A percentile compares a stretch with the other conserved stretches of the same genome.
Conservation (phyloP, 202 grass and related monocot species). For the Carex sylvatica region DNA sequence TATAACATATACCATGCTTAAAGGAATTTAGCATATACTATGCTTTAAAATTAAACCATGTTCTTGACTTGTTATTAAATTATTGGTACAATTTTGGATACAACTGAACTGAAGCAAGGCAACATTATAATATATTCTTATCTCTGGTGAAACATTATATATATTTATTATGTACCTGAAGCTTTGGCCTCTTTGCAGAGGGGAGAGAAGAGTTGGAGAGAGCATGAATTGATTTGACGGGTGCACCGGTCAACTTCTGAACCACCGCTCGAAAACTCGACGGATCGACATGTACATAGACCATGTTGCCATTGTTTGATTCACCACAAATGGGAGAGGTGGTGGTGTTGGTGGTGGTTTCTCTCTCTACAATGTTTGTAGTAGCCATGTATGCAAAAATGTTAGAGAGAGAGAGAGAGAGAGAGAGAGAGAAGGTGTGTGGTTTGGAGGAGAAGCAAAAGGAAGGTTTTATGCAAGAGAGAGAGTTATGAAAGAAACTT, state of each 20-base stretch:
- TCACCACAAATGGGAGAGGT: not conserved
- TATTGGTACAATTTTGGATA: not conserved
- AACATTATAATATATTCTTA: not conserved
- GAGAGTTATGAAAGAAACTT: slow-evolving; percentile 2
- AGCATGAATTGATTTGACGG: not conserved
- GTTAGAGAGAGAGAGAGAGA: not conserved
- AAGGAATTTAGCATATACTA: not conserved
- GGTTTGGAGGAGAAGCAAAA: not conserved
- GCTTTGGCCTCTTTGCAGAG: slow-evolving; percentile 47
- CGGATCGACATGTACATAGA: slow-evolving; percentile 66
- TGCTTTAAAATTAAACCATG: too few species aligned
- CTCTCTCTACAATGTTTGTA: slow-evolving; percentile 31
- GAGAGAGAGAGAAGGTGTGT: not conserved
- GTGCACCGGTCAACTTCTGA: slow-evolving; percentile 63
- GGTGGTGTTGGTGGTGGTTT: not conserved
- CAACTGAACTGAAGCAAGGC: not conserved
- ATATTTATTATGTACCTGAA: slow-evolving; percentile 33
- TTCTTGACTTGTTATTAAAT: not conserved
- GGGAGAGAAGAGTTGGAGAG: not conserved
- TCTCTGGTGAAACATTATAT: not conserved
- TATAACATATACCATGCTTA: not conserved
- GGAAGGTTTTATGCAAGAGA: not conserved
- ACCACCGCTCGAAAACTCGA: slow-evolving; percentile 58
- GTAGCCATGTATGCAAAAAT: not conserved
- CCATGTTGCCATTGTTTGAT: slow-evolving; percentile 37